Percentiles rank a stretch among this genome's conserved stretches.
Evolutionary conservation across 352 stramenopile species (phyloP).

Genomic region (Phytopythium chamaehyphon): DNA sequence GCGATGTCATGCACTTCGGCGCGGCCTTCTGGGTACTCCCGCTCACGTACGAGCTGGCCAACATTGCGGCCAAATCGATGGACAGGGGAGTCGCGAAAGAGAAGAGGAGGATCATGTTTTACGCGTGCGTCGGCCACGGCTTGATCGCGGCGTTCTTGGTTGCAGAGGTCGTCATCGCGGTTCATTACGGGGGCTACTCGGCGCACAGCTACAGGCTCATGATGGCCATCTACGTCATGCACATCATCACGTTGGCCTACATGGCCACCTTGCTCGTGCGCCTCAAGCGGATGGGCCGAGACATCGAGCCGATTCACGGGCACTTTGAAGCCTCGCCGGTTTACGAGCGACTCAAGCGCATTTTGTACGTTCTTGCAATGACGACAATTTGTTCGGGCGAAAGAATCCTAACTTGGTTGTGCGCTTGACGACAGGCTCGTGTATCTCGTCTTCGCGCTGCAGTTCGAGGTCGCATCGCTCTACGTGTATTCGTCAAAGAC

Average conservation of each 20-base stretch:
- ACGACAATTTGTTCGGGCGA: conserved; percentile 1
- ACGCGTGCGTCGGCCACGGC: conserved; percentile 23
- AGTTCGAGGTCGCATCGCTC: conserved; percentile 35
- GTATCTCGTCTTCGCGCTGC: conserved; percentile 36
- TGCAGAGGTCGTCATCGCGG: conserved; percentile 17
- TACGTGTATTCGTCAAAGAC: conserved; percentile 11
- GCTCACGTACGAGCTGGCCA: conserved; percentile 53
- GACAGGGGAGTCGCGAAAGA: conserved; percentile 47
- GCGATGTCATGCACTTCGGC: conserved; percentile 47
- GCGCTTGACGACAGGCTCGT: conserved; percentile 13
- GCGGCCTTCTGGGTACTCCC: conserved; percentile 46
- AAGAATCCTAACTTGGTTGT: conserved; percentile 3
- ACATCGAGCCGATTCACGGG: conserved; percentile 54
- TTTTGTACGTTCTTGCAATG: conserved; percentile 38
- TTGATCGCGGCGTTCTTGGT: conserved; percentile 25
- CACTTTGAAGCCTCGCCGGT: conserved; percentile 48
- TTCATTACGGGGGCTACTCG: conserved; percentile 32
- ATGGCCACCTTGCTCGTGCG: conserved; percentile 32
- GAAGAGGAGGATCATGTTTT: conserved; percentile 31
- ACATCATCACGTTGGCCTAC: conserved; percentile 42
- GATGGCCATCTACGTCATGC: conserved; percentile 40
- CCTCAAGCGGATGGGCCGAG: conserved; percentile 38
- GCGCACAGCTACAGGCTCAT: conserved; percentile 25
- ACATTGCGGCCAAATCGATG: conserved; percentile 58
- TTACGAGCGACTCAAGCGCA: conserved; percentile 50